Conservation (phyloP, 192 early-diverging fungal species). For the Allomyces macrogynus region DNA sequence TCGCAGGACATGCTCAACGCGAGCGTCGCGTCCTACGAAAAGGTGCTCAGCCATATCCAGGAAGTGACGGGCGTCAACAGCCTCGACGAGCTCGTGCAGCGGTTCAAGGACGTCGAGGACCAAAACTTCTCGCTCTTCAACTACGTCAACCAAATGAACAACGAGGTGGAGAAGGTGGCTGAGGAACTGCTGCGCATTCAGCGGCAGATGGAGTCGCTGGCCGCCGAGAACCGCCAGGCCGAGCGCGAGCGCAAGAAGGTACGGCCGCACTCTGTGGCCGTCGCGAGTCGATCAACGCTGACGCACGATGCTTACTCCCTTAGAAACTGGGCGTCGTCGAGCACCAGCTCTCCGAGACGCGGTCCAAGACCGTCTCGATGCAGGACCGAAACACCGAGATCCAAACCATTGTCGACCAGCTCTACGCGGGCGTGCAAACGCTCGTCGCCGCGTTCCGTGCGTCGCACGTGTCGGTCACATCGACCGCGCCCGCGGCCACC, state of each 20-base stretch:
- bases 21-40: constrained; percentile 27
- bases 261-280: background rate
- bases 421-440: background rate
- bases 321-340: background rate
- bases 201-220: constrained; percentile 19
- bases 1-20: constrained; percentile 25
- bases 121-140: constrained; percentile 44
- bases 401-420: background rate
- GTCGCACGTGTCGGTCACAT: background rate
- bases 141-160: constrained; percentile 43
- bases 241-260: constrained; percentile 20
- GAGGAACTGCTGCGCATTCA: constrained; percentile 37
- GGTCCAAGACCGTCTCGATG: background rate
- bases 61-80: constrained; percentile 28
- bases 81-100: constrained; percentile 27
- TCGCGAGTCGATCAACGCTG: no score
- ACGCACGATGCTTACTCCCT: no score
- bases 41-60: constrained; percentile 24
- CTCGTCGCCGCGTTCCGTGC: background rate
- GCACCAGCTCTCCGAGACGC: background rate
- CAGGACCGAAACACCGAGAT: background rate
- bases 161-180: constrained; percentile 31
- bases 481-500: background rate
- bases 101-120: constrained; percentile 37
- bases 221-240: constrained; percentile 15